Base-by-base conservation (phyloP, 2,329 filamentous ascomycete genomes). In the Pyrenophora tritici-repentis region DNA sequence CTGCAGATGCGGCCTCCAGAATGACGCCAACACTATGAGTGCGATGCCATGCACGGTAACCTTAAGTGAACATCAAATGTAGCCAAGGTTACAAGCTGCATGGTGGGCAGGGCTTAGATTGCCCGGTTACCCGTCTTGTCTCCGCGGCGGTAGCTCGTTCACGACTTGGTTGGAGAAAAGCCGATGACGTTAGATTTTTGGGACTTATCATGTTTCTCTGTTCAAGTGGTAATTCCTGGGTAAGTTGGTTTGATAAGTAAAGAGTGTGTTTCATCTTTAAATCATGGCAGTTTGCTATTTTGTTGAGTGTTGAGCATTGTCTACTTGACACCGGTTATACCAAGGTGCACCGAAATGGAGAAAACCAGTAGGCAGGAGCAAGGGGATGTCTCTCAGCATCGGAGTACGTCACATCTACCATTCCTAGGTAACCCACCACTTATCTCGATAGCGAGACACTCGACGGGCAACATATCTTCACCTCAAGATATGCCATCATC, bases 61-160 rank as follows among this genome's bases (percentile, higher is more conserved):
- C 38, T 44, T 49, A 48, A 40, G 4, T 52, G 51, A 55, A 55
- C 42, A 57, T 57, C 50, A 50, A 42, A 26, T 12, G 14, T 40
- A 38, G 51, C 37, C 47, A 52, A 52, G 42, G 24, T 40, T 42
- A 37, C 41, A 18, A 33, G 12, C 42, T 26, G 40, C 43, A 14
- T 13, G 31, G 26, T 44, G 50, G 29, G 36, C 49, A 29, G 49
- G 48, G 47, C 55, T 55, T 50, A 46, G 47, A 20, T 37, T 41
- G 34, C 29, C 51, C 41, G 38, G 38, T 44, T 50, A 51, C 38
- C 52, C 41, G 48, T 47, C 35, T 46, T 45, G 43, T 43, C 31
- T 22, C 34, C 38, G 47, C 34, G 48, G 26, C 45, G 18, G 34
- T 39, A 37, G 47, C 20, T 47, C 37, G 38, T 47, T 29, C 20